Conservation (phyloP, 352 stramenopile genomes). For the Globisporangium canariense region DNA sequence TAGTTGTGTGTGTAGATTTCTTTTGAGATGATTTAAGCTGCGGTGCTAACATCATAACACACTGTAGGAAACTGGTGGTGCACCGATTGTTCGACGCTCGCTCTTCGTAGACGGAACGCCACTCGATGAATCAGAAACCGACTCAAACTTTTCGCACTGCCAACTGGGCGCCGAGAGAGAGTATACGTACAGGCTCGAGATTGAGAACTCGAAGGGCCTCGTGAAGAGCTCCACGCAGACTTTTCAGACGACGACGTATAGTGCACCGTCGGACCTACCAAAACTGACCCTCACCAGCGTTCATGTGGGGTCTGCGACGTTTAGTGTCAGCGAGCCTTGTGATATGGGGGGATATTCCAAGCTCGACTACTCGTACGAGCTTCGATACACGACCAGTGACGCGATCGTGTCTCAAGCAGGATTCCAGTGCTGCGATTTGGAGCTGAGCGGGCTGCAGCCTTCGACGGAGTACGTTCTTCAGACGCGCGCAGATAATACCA, state of each 20-base stretch:
- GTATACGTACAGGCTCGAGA: slow-evolving; percentile 42
- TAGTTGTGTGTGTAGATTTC: slow-evolving; percentile 18
- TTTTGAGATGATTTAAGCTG: background rate
- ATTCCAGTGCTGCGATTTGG: slow-evolving; percentile 20
- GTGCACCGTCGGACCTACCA: slow-evolving; percentile 16
- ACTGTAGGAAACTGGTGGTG: slow-evolving; percentile 39
- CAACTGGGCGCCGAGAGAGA: slow-evolving; percentile 18
- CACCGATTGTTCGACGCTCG: slow-evolving; percentile 30
- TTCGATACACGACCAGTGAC: slow-evolving; percentile 9
- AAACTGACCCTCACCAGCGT: slow-evolving; percentile 14
- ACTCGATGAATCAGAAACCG: slow-evolving; percentile 22
- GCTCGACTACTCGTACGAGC: slow-evolving; percentile 7
- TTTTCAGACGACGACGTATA: slow-evolving; percentile 24
- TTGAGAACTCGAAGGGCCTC: slow-evolving; percentile 39
- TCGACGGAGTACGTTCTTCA: slow-evolving; percentile 24
- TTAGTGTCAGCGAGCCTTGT: slow-evolving; percentile 26
- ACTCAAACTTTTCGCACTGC: slow-evolving; percentile 33
- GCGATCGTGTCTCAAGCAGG: background rate
- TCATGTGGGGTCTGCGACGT: slow-evolving; percentile 9
- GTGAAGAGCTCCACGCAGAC: slow-evolving; percentile 20
- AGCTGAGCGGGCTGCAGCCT: slow-evolving; percentile 19
- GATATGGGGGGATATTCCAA: slow-evolving; percentile 27
- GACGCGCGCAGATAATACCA: slow-evolving; percentile 18
- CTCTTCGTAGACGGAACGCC: slow-evolving; percentile 27
- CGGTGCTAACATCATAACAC: background rate